Percentiles rank a stretch among this genome's conserved stretches.
Conservation (phyloP, 208 protist species). For the Plasmodiophora brassicae region DNA sequence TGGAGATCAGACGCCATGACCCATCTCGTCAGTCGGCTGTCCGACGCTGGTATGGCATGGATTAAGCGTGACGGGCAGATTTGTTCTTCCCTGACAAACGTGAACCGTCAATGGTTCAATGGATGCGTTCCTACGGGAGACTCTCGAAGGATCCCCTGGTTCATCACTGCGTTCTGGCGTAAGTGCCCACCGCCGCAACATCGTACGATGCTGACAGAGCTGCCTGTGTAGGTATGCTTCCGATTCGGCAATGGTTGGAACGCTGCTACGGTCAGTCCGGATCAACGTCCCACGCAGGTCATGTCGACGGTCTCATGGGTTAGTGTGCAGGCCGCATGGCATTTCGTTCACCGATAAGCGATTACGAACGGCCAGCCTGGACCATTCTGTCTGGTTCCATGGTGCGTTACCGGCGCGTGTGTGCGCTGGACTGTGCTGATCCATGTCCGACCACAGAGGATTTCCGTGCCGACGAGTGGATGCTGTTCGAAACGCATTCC, state of each 20-base stretch:
- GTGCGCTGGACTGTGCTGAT: too few species aligned
- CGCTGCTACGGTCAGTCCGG: too few species aligned
- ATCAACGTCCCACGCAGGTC: too few species aligned
- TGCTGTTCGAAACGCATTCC: neutral
- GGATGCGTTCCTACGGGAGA: neutral
- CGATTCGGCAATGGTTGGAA: too few species aligned
- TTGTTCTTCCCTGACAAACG: neutral
- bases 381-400: neutral
- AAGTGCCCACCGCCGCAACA: too few species aligned
- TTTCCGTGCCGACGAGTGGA: neutral
- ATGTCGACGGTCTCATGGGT: neutral
- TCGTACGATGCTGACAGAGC: too few species aligned
- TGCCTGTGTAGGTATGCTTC: too few species aligned
- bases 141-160: neutral
- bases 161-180: neutral
- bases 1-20: neutral
- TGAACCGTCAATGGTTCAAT: neutral
- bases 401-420: too few species aligned
- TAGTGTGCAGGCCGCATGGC: neutral
- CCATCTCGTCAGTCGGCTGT: neutral
- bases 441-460: too few species aligned
- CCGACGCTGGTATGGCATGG: neutral
- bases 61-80: neutral
- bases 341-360: neutral
- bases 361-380: neutral